phyloP scores from a whole-genome alignment of 2,329 filamentous ascomycete genomes.

The Chrysoporthe puriensis region DNA sequence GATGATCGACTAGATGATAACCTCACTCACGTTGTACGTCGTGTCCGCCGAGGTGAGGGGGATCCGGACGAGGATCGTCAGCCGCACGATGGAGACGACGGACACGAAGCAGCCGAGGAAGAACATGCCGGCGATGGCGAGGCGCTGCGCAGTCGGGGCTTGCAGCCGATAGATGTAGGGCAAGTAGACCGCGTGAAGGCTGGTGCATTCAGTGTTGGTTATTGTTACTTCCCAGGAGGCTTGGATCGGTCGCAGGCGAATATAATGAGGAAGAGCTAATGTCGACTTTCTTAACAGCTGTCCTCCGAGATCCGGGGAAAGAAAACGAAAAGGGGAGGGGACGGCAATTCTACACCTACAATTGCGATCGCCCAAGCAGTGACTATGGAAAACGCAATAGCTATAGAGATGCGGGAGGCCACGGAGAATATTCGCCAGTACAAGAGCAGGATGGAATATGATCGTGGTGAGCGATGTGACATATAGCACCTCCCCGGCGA shows the following conservation, averaged over 20 bases:
- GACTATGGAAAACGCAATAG: neutral
- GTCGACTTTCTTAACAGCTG: neutral
- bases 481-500: slow-evolving; percentile 1
- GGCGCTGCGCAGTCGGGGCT: slow-evolving; percentile 1
- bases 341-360: neutral
- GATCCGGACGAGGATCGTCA: neutral
- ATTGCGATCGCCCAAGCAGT: neutral
- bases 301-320: neutral
- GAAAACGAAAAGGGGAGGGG: neutral
- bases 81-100: neutral
- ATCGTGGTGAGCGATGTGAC: slow-evolving; percentile 1
- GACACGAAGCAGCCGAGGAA: neutral
- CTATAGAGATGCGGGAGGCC: neutral
- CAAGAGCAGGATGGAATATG: slow-evolving; percentile 7
- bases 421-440: slow-evolving; percentile 3
- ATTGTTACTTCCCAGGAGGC: slow-evolving; percentile 3
- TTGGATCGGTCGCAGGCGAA: neutral
- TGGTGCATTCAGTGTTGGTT: neutral
- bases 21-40: slow-evolving; percentile 1
- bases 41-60: slow-evolving; percentile 2
- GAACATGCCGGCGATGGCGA: slow-evolving; percentile 4
- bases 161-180: neutral
- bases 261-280: neutral
- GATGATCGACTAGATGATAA: neutral
- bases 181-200: neutral